These are phyloP conservation scores for Rosa persica DNA, from an alignment of 306 rosid genomes.

Conservation along the genomic window DNA sequence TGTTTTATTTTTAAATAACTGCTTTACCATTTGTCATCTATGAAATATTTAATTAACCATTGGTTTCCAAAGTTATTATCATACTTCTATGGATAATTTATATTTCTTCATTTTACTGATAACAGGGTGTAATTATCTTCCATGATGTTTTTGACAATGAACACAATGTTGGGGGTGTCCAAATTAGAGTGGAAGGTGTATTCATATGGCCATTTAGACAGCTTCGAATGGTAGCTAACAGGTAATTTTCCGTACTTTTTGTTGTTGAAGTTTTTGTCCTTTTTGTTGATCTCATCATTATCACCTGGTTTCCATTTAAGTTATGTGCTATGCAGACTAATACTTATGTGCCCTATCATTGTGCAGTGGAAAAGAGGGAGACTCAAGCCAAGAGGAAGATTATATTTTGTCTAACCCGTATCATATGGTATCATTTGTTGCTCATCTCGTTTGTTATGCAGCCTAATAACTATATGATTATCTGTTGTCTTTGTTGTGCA, in stretches of 20 bases:
- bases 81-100: constrained; percentile 8
- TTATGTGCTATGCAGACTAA: neutral
- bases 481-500: constrained; percentile 14
- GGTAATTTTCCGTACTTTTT: constrained; percentile 40
- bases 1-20: neutral
- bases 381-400: constrained; percentile 73
- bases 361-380: constrained; percentile 91
- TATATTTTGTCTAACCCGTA: constrained; percentile 88
- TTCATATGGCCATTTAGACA: constrained; percentile 99
- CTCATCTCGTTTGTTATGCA: constrained; percentile 10
- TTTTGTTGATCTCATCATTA: constrained; percentile 15
- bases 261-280: neutral
- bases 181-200: constrained; percentile 97
- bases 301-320: constrained; percentile 19
- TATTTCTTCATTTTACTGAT: constrained; percentile 26
- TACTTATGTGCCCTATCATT: constrained; percentile 19
- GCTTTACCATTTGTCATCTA: neutral
- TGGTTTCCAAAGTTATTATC: neutral
- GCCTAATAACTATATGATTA: constrained; percentile 12
- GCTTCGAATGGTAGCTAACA: constrained; percentile 93
- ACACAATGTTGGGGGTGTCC: constrained; percentile 80
- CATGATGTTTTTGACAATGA: constrained; percentile 84
- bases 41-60: neutral
- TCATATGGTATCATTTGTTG: constrained; percentile 68
- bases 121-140: constrained; percentile 84